Conservation (phyloP, 2,329 filamentous ascomycete species). For the Stachybotrys chlorohalonatus region DNA sequence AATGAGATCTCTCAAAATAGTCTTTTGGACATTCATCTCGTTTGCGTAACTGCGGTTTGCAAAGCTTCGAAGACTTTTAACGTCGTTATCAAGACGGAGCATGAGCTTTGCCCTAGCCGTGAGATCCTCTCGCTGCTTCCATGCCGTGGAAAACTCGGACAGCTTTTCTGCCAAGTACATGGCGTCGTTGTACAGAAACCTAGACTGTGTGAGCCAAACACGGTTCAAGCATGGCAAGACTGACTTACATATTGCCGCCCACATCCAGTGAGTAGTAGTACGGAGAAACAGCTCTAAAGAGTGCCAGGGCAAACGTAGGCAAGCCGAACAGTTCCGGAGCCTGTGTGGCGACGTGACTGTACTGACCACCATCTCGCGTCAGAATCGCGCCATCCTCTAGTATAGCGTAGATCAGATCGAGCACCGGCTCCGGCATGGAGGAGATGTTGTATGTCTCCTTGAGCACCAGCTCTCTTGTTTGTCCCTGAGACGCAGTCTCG, state of each 20-base stretch:
- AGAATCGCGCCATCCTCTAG: conserved; percentile 54
- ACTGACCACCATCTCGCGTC: conserved; percentile 40
- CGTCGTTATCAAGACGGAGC: conserved; percentile 50
- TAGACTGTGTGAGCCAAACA: conserved; percentile 14
- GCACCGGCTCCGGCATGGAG: conserved; percentile 71
- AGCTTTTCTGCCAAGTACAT: conserved; percentile 53
- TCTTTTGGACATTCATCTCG: conserved; percentile 53
- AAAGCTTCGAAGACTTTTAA: conserved; percentile 49
- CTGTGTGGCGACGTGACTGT: conserved; percentile 55
- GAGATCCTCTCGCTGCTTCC: conserved; percentile 46
- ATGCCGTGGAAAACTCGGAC: conserved; percentile 35
- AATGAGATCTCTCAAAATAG: conserved; percentile 50
- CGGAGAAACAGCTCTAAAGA: conserved; percentile 69
- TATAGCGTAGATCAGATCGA: conserved; percentile 53
- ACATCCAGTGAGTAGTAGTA: conserved; percentile 59
- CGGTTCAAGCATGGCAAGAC: not conserved
- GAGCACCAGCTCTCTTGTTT: conserved; percentile 60
- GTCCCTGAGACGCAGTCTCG: conserved; percentile 14
- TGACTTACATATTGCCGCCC: conserved; percentile 54
- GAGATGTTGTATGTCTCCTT: conserved; percentile 85
- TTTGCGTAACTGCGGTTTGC: conserved; percentile 52
- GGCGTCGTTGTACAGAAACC: conserved; percentile 60
- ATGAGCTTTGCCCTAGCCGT: conserved; percentile 39
- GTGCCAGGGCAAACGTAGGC: conserved; percentile 64
- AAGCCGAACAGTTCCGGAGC: conserved; percentile 62